Base-by-base conservation (phyloP, 345 rosid genomes). In the Gossypium raimondii region DNA sequence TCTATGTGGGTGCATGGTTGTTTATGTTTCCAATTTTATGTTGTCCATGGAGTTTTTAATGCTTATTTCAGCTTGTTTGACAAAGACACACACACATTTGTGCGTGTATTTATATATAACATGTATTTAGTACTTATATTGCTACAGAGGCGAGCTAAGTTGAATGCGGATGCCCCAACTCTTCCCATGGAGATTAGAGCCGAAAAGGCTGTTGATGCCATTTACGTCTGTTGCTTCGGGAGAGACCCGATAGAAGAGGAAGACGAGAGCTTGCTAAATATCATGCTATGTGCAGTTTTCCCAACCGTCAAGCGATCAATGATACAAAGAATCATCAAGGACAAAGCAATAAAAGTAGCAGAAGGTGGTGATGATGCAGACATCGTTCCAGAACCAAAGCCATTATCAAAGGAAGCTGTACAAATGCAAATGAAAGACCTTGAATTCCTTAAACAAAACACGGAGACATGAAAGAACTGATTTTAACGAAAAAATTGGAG, bases 371-470 rank as follows among this genome's bases (percentile, higher is more conserved):
- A 85, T 57, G 88, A 84, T 53, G 89, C 82, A 38, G 84, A 71
- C 50, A 77, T 50, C 12, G 56, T 75, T 76, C 79, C 84, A 7
- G 89, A 81, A 80, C 84, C 84, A 2, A 89, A 84, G 84, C 82
- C 89, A 17, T 82, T 91, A 74, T 81, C 94, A 0, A 85, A 88
- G 85, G 97, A 89, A 79, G 99, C 98, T 58, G 88, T 81, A 16
- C 74, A 86, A 75, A 71, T 88, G 88, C 99, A 95, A 77, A 93
- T 92, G 98, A 95, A 91, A 78, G 97, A 95, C 81, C 97, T 95
- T 50, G 85, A 90, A 69, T 95, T 95, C 84, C 97, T 95, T 72
- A 79, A 85, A 82, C 93, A 91, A 71, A 91, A 85, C 65, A 86
- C 62, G 11, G 93, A 92, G 14, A 70, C 84, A 73, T 88, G 62